Evolutionary conservation across 441 rosid genomes (phyloP).

Genomic region (Adansonia madagascariensis): DNA sequence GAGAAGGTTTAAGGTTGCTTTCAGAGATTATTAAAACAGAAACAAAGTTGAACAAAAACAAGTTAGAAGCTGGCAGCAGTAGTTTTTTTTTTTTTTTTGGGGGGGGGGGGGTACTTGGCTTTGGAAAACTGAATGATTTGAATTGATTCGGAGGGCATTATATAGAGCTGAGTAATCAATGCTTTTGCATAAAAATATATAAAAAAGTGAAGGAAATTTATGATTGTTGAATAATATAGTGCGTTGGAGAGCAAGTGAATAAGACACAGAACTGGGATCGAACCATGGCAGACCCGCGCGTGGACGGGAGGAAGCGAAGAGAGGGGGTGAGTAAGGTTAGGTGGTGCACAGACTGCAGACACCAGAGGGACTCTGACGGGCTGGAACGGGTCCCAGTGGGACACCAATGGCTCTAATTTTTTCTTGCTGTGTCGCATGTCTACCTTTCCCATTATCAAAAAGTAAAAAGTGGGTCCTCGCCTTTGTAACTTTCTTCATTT

Average conservation of each 20-base stretch:
- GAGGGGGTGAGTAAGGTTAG: not conserved
- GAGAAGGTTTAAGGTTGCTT: slow-evolving; percentile 22
- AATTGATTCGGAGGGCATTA: not conserved
- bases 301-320: not conserved
- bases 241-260: not conserved
- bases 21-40: not conserved
- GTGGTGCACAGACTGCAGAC: not conserved
- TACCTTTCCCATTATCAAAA: not conserved
- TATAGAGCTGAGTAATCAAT: not conserved
- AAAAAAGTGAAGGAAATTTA: not conserved
- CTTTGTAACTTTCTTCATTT: not conserved
- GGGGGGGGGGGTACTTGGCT: not conserved
- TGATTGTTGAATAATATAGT: not conserved
- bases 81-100: not conserved
- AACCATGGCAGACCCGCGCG: slow-evolving; percentile 9
- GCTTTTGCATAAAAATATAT: not conserved
- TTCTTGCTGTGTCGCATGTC: not conserved
- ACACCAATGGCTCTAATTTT: not conserved
- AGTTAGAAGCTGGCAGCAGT: not conserved
- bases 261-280: not conserved
- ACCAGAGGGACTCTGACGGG: slow-evolving; percentile 4
- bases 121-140: slow-evolving; percentile 13
- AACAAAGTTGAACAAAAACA: not conserved
- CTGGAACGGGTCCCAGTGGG: not conserved
- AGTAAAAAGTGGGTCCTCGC: not conserved